Conservation (phyloP, 2,329 filamentous ascomycete species). For the Penicillium brevicompactum region DNA sequence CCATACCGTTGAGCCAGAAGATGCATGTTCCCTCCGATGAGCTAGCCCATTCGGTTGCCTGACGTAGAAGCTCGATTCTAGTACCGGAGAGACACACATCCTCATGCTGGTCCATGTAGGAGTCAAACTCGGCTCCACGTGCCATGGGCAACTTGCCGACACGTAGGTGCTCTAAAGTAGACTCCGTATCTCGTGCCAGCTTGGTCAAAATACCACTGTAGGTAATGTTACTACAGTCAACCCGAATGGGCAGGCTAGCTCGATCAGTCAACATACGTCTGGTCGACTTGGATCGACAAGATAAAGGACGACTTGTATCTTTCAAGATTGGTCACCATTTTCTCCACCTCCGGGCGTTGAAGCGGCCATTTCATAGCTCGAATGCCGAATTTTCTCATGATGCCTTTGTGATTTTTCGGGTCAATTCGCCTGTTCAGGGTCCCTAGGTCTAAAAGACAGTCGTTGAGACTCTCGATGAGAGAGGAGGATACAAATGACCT, state of each 20-base stretch:
- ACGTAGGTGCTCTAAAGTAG: too few relatives aligned
- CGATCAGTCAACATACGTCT: constrained; percentile 26
- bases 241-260: too few relatives aligned
- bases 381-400: constrained; percentile 25
- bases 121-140: neutral
- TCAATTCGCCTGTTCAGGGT: constrained; percentile 18
- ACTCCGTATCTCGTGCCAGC: too few relatives aligned
- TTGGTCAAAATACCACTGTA: too few relatives aligned
- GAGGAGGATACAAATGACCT: constrained; percentile 10
- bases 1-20: neutral
- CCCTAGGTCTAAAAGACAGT: constrained; percentile 15
- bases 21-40: neutral
- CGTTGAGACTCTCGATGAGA: constrained; percentile 12
- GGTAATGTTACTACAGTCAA: too few relatives aligned
- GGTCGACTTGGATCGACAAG: constrained; percentile 30
- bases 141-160: neutral
- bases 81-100: neutral
- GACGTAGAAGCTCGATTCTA: neutral
- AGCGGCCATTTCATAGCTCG: constrained; percentile 36
- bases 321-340: constrained; percentile 19
- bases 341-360: constrained; percentile 26
- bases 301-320: constrained; percentile 27
- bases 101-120: neutral
- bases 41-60: neutral
- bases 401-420: constrained; percentile 8